A percentile compares a stretch with the other conserved stretches of the same genome.
Evolutionary conservation across 345 rosid species (phyloP).

Genomic region (Aurinia saxatilis): DNA sequence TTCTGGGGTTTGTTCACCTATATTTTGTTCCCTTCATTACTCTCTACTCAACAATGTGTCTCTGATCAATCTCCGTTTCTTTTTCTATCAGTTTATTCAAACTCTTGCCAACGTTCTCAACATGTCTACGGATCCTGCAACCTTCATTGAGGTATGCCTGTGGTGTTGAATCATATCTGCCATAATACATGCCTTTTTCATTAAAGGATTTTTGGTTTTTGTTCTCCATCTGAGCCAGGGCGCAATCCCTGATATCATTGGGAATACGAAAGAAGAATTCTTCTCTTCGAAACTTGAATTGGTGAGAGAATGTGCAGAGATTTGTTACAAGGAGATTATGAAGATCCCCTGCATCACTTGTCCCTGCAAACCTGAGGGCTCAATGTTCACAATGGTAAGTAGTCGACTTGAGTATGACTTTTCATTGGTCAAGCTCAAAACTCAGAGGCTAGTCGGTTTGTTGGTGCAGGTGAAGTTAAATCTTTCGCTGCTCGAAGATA

Average conservation of each 20-base stretch:
- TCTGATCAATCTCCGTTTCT: no score
- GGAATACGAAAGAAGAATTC: conserved; percentile 29
- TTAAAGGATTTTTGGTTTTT: no score
- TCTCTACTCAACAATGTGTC: no score
- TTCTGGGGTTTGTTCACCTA: conserved; percentile 30
- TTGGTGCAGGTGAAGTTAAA: conserved; percentile 30
- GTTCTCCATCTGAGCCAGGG: conserved; percentile 7
- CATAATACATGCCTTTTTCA: no score
- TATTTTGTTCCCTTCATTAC: no score
- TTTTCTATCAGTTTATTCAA: conserved; percentile 6
- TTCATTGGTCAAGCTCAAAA: not conserved
- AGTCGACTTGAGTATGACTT: not conserved
- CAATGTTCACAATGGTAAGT: conserved; percentile 34
- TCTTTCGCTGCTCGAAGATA: conserved; percentile 22
- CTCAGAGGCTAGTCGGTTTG: not conserved
- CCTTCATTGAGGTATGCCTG: conserved; percentile 45
- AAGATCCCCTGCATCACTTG: conserved; percentile 37
- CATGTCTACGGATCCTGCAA: conserved; percentile 32
- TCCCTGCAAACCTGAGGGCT: conserved; percentile 34
- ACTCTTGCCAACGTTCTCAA: conserved; percentile 15
- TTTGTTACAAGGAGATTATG: conserved; percentile 24
- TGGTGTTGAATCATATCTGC: no score
- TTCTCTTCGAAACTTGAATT: conserved; percentile 19
- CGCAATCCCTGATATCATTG: conserved; percentile 29
- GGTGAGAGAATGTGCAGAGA: conserved; percentile 26